Evolutionary conservation across 1,139 yeast species (phyloP), one percentile per base, ranked within the genome.

Genomic region (Lodderomyces jiufengensis): DNA sequence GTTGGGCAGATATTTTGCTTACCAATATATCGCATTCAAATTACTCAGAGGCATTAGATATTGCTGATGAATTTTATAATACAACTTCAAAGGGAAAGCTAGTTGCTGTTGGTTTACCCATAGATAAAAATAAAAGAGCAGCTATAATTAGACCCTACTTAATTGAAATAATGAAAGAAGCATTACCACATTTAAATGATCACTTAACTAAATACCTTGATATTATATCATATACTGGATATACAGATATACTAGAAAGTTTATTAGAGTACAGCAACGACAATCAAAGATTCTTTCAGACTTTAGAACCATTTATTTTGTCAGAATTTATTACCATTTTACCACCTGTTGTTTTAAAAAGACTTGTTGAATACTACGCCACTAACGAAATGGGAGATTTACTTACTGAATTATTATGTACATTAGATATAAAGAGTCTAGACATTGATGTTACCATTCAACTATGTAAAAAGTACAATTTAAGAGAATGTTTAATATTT

Each of bases 371-470:
- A 28, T 59, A 65, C 35, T 78, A 76, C 45, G 66, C 73, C 1
- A 43, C 57, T 0, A 47, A 50, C 3, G 62, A 59, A 2, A 57
- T 66, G 30, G 75, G 80, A 2, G 70, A 68, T 3, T 52, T 63
- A 1, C 62, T 87, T 14, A 86, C 86, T 30, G 80, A 80, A 40
- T 54, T 87, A 16, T 61, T 87, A 11, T 81, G 94, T 47, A 59
- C 76, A 9, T 56, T 87, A 16, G 87, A 86, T 49, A 68, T 83
- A 9, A 47, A 61, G 3, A 67, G 77, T n/a, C 66, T 88, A 40
- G 95, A 88, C 52, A 70, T 87, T 30, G 95, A 88, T 55, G 56
- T 81, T 22, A 77, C 92, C 0, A 65, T 84, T 20, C 64, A 66
- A 5, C 59, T 85, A 23, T 84, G 95, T 52, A 61, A 63, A 21